Evolutionary conservation across 2,329 filamentous ascomycete species (phyloP).

Genomic region (Aureobasidium melanogenum): DNA sequence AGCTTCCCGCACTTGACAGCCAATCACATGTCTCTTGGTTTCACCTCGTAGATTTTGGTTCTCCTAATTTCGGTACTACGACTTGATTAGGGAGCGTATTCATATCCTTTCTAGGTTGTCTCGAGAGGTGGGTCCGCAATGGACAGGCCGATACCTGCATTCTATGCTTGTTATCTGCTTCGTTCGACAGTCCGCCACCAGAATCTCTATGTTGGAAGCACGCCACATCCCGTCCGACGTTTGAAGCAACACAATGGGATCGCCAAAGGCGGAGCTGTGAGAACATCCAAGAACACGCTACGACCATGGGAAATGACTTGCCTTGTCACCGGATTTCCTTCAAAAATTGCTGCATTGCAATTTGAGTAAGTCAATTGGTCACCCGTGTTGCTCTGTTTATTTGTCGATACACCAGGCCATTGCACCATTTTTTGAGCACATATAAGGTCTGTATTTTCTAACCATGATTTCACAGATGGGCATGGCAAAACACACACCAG

Average conservation of each 20-base stretch:
- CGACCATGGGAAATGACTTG: constrained; percentile 89
- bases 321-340: constrained; percentile 81
- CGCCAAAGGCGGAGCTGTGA: constrained; percentile 67
- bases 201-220: constrained; percentile 82
- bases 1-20: constrained; percentile 1
- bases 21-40: neutral
- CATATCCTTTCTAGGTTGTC: neutral
- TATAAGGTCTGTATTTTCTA: neutral
- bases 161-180: constrained; percentile 90
- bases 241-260: constrained; percentile 88
- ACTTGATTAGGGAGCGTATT: neutral
- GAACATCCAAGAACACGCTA: constrained; percentile 58
- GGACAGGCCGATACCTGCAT: constrained; percentile 63
- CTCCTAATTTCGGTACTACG: neutral
- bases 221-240: constrained; percentile 75
- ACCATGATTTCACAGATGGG: constrained; percentile 56
- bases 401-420: neutral
- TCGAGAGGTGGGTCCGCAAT: constrained; percentile 14
- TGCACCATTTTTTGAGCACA: neutral
- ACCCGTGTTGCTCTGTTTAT: neutral
- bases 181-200: constrained; percentile 67
- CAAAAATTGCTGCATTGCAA: constrained; percentile 76
- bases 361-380: constrained; percentile 63
- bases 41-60: constrained; percentile 3
- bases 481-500: constrained; percentile 75